A percentile compares a stretch with the other conserved stretches of the same genome.
Evolutionary conservation across 257 asterid genomes (phyloP).

Genomic region (Solanum peruvianum): DNA sequence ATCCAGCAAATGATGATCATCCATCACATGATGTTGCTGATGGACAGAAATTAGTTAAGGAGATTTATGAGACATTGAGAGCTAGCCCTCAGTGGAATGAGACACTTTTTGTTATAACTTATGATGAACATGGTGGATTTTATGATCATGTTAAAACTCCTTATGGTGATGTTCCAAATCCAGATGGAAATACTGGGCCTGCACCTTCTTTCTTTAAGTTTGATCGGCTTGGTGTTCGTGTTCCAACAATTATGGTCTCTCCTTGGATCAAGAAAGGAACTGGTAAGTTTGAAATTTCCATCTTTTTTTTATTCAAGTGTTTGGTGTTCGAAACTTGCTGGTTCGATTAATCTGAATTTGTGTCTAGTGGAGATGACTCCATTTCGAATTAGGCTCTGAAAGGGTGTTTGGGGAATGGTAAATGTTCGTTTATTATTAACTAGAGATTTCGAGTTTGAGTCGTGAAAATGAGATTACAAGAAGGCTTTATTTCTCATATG

Average conservation of each 20-base stretch:
- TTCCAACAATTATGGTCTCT: slow-evolving; percentile 81
- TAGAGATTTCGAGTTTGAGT: background rate
- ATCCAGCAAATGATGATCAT: slow-evolving; percentile 70
- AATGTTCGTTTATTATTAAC: rapidly evolving
- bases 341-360: background rate
- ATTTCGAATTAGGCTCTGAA: background rate
- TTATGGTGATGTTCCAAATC: slow-evolving; percentile 50
- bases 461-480: background rate
- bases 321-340: background rate
- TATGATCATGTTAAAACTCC: slow-evolving; percentile 78
- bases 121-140: slow-evolving; percentile 86
- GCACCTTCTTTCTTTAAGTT: slow-evolving; percentile 66
- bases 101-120: slow-evolving; percentile 50
- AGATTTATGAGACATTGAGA: slow-evolving; percentile 65
- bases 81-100: slow-evolving; percentile 73
- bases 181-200: slow-evolving; percentile 79
- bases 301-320: background rate
- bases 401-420: background rate
- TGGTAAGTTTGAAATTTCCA: slow-evolving; percentile 17
- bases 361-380: background rate
- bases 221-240: slow-evolving; percentile 90
- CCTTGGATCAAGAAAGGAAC: slow-evolving; percentile 93
- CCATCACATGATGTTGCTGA: slow-evolving; percentile 78
- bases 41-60: slow-evolving; percentile 73
- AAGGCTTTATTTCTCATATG: background rate